Base-by-base conservation (phyloP, 805 yeast genomes). In the Sugiyamaella boreocaroliniensis region DNA sequence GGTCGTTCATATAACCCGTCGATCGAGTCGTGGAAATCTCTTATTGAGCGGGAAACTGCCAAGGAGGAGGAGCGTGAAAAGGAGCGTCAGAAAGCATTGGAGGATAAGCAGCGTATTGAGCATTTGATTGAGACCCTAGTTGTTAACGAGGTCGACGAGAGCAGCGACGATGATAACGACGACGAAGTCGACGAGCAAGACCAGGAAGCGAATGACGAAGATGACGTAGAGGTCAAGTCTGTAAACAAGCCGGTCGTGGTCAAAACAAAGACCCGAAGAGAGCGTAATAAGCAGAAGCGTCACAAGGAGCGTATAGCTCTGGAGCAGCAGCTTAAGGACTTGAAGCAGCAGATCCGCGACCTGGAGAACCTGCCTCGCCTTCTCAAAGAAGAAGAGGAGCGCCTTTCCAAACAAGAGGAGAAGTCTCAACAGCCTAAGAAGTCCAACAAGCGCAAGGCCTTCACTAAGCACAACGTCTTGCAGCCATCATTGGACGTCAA, bases 1-100 rank as follows among this genome's bases (percentile, higher is more conserved):
- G 98, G 98, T 51, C 86, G 85, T 67, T 90, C 98, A 1, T 93
- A 89, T 65, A 93, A 93, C 65, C 99, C 99, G 22, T 77, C 92
- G 11, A 73, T 83, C 58, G 85, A 83, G 52, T 80, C 86, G 26
- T 93, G 99, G 99, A 81, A 81, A 61, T 69, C 68, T 16, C 75
- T 90, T 60, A 79, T 93, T 49, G 72, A 79, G 50, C 72, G 75
- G 50, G 97, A 89, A 68, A 83, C 76, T 60, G 75, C 66, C 49
- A 73, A 75, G 51, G 95, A 89, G 63, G 79, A 81, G 62, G 75
- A 78, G 48, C 78, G 75, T 52, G 97, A 88, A 61, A 80, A 81
- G 54, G 76, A 80, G 61, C 77, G 85, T 62, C 68, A 78, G 50
- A 75, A 76, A 50, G 73, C 86, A 53, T 80, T 78, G 61, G 86